A percentile compares a stretch with the other conserved stretches of the same genome.
These are phyloP conservation scores for Diaporthe australafricana DNA, from an alignment of 2,329 filamentous ascomycete species.

Conservation along the genomic window DNA sequence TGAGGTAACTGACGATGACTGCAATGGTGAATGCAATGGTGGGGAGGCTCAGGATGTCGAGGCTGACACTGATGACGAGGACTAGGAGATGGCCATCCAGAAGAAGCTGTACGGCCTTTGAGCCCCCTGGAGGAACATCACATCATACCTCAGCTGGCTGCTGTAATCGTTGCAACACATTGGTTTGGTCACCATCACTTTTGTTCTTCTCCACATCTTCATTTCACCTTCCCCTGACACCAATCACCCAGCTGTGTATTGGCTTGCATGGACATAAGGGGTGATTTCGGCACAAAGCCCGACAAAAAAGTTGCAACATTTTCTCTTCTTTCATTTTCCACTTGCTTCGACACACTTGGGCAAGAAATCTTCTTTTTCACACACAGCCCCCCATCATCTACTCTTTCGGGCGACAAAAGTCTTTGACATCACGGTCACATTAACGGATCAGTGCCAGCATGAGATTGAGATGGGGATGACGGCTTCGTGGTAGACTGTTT, in stretches of 20 bases:
- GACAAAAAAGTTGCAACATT: conserved; percentile 21
- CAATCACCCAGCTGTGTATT: conserved; percentile 9
- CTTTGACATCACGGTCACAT: background rate
- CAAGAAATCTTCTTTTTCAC: background rate
- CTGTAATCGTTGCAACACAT: conserved; percentile 5
- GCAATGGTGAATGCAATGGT: background rate
- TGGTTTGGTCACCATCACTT: conserved; percentile 1
- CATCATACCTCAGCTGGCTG: background rate
- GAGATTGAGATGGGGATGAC: background rate
- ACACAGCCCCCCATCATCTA: conserved; percentile 21
- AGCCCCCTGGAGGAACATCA: conserved; percentile 14
- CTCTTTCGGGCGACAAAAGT: background rate
- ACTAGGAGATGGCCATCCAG: background rate
- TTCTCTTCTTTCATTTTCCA: background rate
- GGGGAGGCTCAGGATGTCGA: background rate
- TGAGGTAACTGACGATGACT: background rate
- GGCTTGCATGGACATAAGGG: conserved; percentile 14
- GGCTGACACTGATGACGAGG: background rate
- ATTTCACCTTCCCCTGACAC: background rate
- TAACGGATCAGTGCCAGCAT: background rate
- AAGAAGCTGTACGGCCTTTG: conserved; percentile 1
- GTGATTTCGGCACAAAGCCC: conserved; percentile 2
- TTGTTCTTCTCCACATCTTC: background rate
- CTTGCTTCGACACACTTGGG: background rate
- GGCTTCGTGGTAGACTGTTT: conserved; percentile 1